phyloP scores from a whole-genome alignment of 768 basidiomycete genomes.

The Tephrocybe sp. region DNA sequence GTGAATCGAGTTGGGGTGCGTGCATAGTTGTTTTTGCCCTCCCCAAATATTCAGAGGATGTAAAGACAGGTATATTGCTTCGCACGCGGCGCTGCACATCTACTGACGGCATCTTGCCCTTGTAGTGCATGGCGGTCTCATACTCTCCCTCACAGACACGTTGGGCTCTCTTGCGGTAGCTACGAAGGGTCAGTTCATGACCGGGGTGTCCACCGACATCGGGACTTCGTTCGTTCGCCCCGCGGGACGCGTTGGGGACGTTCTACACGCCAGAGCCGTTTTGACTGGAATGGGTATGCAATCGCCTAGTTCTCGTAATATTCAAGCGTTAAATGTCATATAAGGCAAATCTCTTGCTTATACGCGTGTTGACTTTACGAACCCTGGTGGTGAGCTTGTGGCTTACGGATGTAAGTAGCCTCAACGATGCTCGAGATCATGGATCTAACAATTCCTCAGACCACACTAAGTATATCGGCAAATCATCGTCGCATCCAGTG shows the following conservation, averaged over 20 bases:
- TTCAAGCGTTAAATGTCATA: no score
- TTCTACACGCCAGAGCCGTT: constrained; percentile 60
- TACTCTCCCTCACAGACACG: constrained; percentile 82
- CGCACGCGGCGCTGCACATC: not conserved
- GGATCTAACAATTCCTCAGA: constrained; percentile 38
- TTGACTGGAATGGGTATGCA: constrained; percentile 72
- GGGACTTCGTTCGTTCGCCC: constrained; percentile 77
- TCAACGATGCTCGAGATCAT: not conserved
- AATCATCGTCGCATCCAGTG: constrained; percentile 50
- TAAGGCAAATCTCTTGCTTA: constrained; percentile 83
- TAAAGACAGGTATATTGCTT: constrained; percentile 36
- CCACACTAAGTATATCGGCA: constrained; percentile 86
- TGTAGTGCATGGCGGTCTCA: constrained; percentile 76
- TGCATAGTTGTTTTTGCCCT: constrained; percentile 10
- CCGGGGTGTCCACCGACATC: constrained; percentile 84
- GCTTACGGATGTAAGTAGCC: constrained; percentile 74
- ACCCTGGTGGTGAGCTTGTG: constrained; percentile 62
- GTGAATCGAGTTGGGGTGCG: constrained; percentile 83
- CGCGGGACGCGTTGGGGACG: constrained; percentile 70
- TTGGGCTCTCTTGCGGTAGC: constrained; percentile 84
- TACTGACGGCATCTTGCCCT: constrained; percentile 9
- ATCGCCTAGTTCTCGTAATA: no score
- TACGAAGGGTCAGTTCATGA: constrained; percentile 81
- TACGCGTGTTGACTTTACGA: constrained; percentile 77
- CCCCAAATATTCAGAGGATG: constrained; percentile 1